These are phyloP conservation scores for Citrus medica DNA, from an alignment of 345 rosid species.

Conservation along the genomic window DNA sequence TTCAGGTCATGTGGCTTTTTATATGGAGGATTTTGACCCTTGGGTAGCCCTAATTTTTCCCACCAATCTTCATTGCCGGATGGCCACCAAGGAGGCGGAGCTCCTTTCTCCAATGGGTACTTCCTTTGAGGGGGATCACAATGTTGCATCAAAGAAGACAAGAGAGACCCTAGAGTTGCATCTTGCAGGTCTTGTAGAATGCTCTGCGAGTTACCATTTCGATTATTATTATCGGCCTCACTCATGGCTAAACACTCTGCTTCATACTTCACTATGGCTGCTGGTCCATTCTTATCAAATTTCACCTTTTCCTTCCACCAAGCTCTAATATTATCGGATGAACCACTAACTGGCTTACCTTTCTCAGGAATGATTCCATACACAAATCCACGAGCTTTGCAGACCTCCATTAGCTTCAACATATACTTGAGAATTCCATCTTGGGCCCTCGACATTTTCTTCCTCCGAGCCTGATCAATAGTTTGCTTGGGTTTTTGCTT, in stretches of 20 bases:
- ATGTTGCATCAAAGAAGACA: slow-evolving; percentile 98
- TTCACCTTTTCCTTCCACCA: slow-evolving; percentile 99
- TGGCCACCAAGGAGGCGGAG: slow-evolving; percentile 99
- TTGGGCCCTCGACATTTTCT: slow-evolving; percentile 99
- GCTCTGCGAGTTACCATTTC: slow-evolving; percentile 56
- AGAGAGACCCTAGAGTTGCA: slow-evolving; percentile 93
- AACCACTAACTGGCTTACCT: slow-evolving; percentile 92
- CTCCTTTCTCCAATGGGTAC: slow-evolving; percentile 84
- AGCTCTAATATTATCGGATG: slow-evolving; percentile 91
- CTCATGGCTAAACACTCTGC: slow-evolving; percentile 69
- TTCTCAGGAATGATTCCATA: slow-evolving; percentile 97
- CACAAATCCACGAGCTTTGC: slow-evolving; percentile 93
- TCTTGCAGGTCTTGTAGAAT: slow-evolving; percentile 91
- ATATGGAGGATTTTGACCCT: slow-evolving; percentile 78
- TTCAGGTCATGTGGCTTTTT: slow-evolving; percentile 96
- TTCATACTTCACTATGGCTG: slow-evolving; percentile 78
- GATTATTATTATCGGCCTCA: slow-evolving; percentile 50
- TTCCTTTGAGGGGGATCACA: slow-evolving; percentile 98
- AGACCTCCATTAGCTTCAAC: slow-evolving; percentile 97
- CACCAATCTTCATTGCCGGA: slow-evolving; percentile 95
- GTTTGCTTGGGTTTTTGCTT: slow-evolving; percentile 73
- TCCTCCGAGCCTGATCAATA: slow-evolving; percentile 93
- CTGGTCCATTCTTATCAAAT: slow-evolving; percentile 97
- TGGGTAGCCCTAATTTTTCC: slow-evolving; percentile 59
- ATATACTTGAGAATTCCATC: slow-evolving; percentile 98